These are phyloP conservation scores for Codiaeum variegatum DNA, from an alignment of 441 rosid genomes.

Conservation along the genomic window DNA sequence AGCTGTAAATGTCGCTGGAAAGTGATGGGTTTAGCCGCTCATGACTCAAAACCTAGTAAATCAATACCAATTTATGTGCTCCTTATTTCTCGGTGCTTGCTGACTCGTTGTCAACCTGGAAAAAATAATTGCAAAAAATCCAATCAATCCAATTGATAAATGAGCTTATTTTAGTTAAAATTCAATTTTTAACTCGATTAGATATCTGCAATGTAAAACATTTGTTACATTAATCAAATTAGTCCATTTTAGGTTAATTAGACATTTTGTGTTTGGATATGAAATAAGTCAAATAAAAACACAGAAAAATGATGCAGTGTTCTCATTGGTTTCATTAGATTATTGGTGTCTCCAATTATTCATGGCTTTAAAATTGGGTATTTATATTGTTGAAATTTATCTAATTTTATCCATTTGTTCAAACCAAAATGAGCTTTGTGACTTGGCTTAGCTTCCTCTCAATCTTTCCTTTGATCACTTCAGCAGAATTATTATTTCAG, in stretches of 20 bases:
- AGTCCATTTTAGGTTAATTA: too few relatives aligned
- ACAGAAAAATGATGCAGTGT: too few relatives aligned
- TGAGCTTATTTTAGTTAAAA: too few relatives aligned
- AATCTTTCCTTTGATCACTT: constrained; percentile 33
- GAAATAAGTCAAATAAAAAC: too few relatives aligned
- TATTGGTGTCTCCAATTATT: not conserved
- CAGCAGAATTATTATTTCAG: constrained; percentile 47
- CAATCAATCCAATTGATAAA: too few relatives aligned
- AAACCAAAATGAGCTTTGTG: constrained; percentile 15
- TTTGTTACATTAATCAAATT: too few relatives aligned
- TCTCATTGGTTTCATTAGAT: too few relatives aligned
- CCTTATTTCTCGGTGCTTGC: not conserved
- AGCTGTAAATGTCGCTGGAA: not conserved
- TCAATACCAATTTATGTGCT: not conserved
- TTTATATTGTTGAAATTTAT: not conserved
- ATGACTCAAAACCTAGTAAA: not conserved
- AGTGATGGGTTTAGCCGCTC: not conserved
- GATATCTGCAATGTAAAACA: too few relatives aligned
- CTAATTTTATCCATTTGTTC: not conserved
- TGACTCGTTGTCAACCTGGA: not conserved
- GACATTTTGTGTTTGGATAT: too few relatives aligned
- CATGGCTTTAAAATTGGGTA: not conserved
- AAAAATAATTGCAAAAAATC: too few relatives aligned
- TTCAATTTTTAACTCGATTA: too few relatives aligned
- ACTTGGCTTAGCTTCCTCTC: constrained; percentile 25